Evolutionary conservation across 2,329 filamentous ascomycete genomes (phyloP).

Genomic region (Graphiopsis chlorocephala): DNA sequence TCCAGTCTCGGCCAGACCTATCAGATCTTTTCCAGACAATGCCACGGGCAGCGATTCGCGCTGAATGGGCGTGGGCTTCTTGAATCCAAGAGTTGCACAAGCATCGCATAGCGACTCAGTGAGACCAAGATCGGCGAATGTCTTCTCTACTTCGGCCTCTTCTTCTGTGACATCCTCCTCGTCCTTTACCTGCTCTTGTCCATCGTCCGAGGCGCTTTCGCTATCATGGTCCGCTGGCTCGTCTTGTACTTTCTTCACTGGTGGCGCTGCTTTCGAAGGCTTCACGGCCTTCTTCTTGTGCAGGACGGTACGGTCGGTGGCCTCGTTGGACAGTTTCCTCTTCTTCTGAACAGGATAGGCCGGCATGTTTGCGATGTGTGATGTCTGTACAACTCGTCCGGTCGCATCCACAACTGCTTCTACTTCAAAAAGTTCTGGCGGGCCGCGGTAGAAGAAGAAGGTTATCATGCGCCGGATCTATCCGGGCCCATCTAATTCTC

Average conservation of each 20-base stretch:
- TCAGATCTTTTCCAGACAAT: constrained; percentile 77
- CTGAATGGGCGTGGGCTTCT: constrained; percentile 84
- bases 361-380: constrained; percentile 33
- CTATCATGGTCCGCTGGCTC: constrained; percentile 1
- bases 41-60: constrained; percentile 78
- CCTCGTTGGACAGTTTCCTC: constrained; percentile 36
- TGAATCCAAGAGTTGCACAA: constrained; percentile 79
- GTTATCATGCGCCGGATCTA: constrained; percentile 15
- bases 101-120: constrained; percentile 87
- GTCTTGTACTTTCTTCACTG: constrained; percentile 2
- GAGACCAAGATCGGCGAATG: constrained; percentile 72
- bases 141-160: constrained; percentile 44
- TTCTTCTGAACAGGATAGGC: constrained; percentile 40
- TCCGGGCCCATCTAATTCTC: background rate
- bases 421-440: background rate
- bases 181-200: constrained; percentile 21
- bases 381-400: background rate
- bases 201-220: constrained; percentile 27
- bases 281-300: constrained; percentile 15
- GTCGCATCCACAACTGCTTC: background rate
- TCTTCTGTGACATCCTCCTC: constrained; percentile 23
- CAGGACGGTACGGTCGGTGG: background rate
- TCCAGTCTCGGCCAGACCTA: constrained; percentile 92
- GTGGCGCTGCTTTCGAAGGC: background rate
- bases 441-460: background rate